Conservation (phyloP, 179 eudicot genomes). For the Carnegiea gigantea region DNA sequence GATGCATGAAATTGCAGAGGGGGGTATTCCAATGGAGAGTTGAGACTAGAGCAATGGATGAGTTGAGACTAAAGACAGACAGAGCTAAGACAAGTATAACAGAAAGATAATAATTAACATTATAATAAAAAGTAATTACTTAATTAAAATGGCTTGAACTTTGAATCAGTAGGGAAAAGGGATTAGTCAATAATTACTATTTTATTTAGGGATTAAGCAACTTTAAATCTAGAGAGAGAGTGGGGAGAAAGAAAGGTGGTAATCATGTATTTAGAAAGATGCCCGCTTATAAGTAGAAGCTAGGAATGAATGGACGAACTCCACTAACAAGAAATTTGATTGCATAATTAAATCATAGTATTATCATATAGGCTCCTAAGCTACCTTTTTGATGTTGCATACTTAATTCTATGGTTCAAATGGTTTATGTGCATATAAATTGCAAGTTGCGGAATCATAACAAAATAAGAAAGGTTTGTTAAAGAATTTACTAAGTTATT, state of each 20-base stretch:
- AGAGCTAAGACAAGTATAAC: conserved; percentile 30
- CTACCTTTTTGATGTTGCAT: neutral
- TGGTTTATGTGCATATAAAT: no score
- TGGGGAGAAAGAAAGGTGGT: neutral
- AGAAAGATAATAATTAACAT: neutral
- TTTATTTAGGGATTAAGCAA: neutral
- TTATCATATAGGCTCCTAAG: neutral
- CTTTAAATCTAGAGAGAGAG: conserved; percentile 9
- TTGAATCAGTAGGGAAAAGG: neutral
- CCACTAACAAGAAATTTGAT: neutral
- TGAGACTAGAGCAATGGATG: conserved; percentile 10
- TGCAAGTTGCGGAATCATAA: no score
- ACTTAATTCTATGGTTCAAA: no score
- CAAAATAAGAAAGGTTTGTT: no score
- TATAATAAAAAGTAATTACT: neutral
- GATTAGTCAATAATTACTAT: conserved; percentile 9
- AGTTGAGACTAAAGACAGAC: conserved; percentile 18
- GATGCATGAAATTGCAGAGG: conserved; percentile 10
- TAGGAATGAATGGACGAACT: conserved; percentile 9
- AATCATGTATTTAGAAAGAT: conserved; percentile 24
- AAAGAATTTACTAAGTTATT: no score
- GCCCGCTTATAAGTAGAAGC: neutral
- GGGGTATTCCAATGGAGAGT: conserved; percentile 6
- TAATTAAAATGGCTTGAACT: neutral
- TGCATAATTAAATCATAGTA: neutral